Evolutionary conservation across 2,329 filamentous ascomycete genomes (phyloP), one percentile per base, ranked within the genome.

Genomic region (Thielaviopsis euricoi): DNA sequence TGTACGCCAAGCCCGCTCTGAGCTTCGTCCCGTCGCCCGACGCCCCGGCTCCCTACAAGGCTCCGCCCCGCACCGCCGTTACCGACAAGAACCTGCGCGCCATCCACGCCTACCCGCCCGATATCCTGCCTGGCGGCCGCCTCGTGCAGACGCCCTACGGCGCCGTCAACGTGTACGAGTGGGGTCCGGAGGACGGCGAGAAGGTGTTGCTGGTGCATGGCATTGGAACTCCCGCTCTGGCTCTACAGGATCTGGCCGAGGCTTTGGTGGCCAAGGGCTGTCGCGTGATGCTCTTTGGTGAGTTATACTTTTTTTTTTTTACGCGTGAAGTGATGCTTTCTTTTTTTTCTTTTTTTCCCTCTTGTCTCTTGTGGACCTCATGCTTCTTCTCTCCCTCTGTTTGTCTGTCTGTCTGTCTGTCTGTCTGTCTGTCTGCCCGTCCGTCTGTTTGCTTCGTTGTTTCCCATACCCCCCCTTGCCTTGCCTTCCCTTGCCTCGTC

Each of bases 161-260:
- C 17, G 79, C 72, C 4, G 79, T 87, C 61, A 74, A 83, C 52
- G 82, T 87, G 2, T 91, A 89, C 66, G 89, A 94, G 73, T 93
- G 84, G 78, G 89, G 89, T 0, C 85, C 86, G 0, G 76, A 81
- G 60, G 71, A 77, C 40, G 87, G 87, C 1, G 76, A 81, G 26
- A 89, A 83, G 65, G 81, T 91, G 1, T 71, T 94, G 15, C 71
- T 94, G 25, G 71, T 94, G 17, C 89, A 91, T 68, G 89, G 89
- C 5, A 90, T 93, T 64, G 86, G 82, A 54, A 93, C 87, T 6
- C 88, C 89, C 0, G 83, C 82, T 61, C 73, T 90, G 53, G 77
- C 86, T 0, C 71, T 91, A 19, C 82, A 81, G 1, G 76, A 79
- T 49, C 67, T 93, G 40, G 85, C 85, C 15, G 74, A 81, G 65